Percentiles rank a stretch among this genome's conserved stretches.
Evolutionary conservation across 2,329 filamentous ascomycete species (phyloP).

Genomic region (Epicoccum nigrum): DNA sequence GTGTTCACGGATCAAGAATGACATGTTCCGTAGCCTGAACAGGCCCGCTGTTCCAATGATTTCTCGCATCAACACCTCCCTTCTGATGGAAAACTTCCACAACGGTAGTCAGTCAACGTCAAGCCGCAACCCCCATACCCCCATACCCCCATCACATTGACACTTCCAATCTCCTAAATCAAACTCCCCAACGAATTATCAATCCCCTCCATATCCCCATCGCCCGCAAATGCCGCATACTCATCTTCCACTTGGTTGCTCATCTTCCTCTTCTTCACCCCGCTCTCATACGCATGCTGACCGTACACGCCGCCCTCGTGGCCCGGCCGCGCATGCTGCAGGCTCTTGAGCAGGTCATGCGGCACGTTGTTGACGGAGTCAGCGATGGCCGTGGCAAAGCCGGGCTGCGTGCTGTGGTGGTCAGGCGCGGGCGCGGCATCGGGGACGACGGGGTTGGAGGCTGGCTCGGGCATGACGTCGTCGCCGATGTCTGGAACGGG

Average conservation of each 20-base stretch:
- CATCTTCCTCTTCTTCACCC: constrained; percentile 49
- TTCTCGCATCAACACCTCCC: no score
- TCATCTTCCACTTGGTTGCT: constrained; percentile 45
- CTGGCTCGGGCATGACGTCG: constrained; percentile 37
- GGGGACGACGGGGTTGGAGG: constrained; percentile 34
- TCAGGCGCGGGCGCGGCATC: constrained; percentile 31
- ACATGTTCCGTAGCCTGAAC: not conserved
- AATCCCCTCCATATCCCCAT: constrained; percentile 61
- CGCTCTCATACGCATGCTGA: constrained; percentile 27
- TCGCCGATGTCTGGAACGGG: constrained; percentile 32
- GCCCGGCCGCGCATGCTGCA: constrained; percentile 35
- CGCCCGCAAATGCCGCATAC: constrained; percentile 49
- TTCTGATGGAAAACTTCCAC: no score
- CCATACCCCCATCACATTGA: no score
- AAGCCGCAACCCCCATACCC: no score
- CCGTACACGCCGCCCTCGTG: constrained; percentile 32
- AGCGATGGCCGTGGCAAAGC: constrained; percentile 32
- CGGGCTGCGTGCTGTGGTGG: constrained; percentile 24
- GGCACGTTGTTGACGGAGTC: constrained; percentile 28
- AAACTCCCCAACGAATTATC: constrained; percentile 68
- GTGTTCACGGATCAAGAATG: constrained; percentile 1
- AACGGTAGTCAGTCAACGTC: no score
- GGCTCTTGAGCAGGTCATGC: constrained; percentile 39
- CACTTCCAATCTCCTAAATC: constrained; percentile 28
- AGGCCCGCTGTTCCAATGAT: not conserved